Evolutionary conservation across 345 rosid genomes (phyloP), one percentile per base, ranked within the genome.

Genomic region (Populus tremula): DNA sequence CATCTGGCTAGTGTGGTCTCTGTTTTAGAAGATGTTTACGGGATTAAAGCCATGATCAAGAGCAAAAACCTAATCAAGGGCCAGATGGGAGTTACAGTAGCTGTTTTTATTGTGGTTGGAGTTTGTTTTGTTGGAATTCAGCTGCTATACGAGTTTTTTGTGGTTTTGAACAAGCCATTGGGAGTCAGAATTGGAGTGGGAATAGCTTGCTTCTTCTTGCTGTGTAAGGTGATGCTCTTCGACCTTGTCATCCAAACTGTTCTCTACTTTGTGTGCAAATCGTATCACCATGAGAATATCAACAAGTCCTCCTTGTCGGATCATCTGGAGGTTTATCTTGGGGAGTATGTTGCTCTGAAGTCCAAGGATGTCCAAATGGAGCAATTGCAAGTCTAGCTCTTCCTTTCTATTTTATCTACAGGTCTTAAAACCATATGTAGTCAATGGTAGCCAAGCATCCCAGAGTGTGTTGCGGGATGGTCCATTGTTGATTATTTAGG

Each of bases 1-100:
- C 87, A 87, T 38, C 66, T 86, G 75, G 90, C 89, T 1, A 82
- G 82, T 64, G 86, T 85, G n/a, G 86, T 87, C 7, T 80, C 85
- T 1, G 92, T 89, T 67, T 35, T 87, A 2, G 92, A 89, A 78
- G 89, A 89, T 27, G 66, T 78, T 0, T 76, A 74, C 29, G 86
- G 87, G 1, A 8, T 81, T 25, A 7, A 27, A 1, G 90, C 92
- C 50, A 77, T 85, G 80, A 35, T 61, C 16, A 89, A 86, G 78
- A 83, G 89, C 81, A 56, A 73, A 36, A 65, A 72, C 3, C 50
- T 89, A 50, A 84, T 84, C 21, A 83, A 75, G 53, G 92, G 92
- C 35, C 87, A 89, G 21, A 33, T 67, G 70, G 8, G 41, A 20
- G 20, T 67, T 14, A 17, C 41, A 11, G 8, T 5, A 9, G 70